Evolutionary conservation across 345 rosid genomes (phyloP), one percentile per base, ranked within the genome.

Genomic region (Passiflora organensis): DNA sequence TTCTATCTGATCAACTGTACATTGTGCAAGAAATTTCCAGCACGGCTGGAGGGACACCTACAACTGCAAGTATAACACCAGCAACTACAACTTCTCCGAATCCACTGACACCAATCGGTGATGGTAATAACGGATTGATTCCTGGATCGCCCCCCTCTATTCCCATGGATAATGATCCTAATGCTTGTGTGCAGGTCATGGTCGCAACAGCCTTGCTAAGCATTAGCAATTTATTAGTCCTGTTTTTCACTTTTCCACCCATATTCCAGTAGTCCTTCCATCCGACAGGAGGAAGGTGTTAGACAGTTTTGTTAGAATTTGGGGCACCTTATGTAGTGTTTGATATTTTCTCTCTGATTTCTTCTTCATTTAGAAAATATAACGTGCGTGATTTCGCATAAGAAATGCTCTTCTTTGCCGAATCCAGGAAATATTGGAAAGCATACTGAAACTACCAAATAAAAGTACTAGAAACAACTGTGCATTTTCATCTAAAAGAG

Each of bases 31-130:
- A 39, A 58, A 59, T 57, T 52, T 72, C 9, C 60, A 79, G 83
- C 74, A 49, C 78, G 2, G 80, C 83, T 0, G 78, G 80, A 59
- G 80, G 76, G 46, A n/a, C 47, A 1, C 20, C 69, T 32, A 59
- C 69, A 20, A 21, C 69, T 20, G 52, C 69, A 22, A 21, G 58
- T 1, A 0, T 73, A 0, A n/a, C n/a, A n/a, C n/a, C 72, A 38
- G 21, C 73, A 38, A 10, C 58, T 10, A 23, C 65, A 19, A 48
- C 39, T 21, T 60, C 39, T 43, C 50, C 72, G 0, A 55, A 17
- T 15, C 32, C 17, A n/a, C n/a, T n/a, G 11, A 32, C 68, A 32
- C 68, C 77, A 22, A 2, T 23, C 8, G 55, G 60, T 1, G 50
- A n/a, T 20, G 72, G 79, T n/a, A n/a, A n/a, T 18, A 39, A 44